A percentile compares a stretch with the other conserved stretches of the same genome.
phyloP scores from a whole-genome alignment of 148 eudicot genomes.

The Pouteria glomerata region DNA sequence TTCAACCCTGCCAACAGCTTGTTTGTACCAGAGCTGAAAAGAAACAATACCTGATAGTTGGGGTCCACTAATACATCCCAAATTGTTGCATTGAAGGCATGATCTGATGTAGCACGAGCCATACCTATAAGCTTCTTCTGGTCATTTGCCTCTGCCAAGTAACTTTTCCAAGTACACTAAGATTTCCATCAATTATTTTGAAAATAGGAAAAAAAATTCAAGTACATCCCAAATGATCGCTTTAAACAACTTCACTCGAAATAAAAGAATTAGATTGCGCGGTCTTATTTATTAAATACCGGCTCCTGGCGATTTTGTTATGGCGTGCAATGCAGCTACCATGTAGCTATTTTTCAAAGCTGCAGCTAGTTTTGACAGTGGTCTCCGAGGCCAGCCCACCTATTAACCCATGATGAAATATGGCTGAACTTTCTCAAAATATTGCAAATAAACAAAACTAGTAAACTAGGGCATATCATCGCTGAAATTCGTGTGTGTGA shows the following conservation, averaged over 20 bases:
- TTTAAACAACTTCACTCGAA: background rate
- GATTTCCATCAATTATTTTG: slow-evolving; percentile 45
- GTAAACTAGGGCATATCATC: background rate
- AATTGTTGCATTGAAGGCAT: slow-evolving; percentile 95
- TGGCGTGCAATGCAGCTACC: slow-evolving; percentile 81
- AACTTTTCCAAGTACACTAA: slow-evolving; percentile 73
- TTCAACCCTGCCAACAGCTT: background rate
- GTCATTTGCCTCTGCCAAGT: slow-evolving; percentile 66
- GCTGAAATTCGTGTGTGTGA: background rate
- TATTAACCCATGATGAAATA: slow-evolving; percentile 22
- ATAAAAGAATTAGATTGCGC: background rate
- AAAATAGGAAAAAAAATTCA: slow-evolving; percentile 14
- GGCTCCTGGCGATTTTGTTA: slow-evolving; percentile 49
- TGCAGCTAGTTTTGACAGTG: slow-evolving; percentile 79
- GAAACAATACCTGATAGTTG: slow-evolving; percentile 69
- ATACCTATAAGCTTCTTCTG: slow-evolving; percentile 84
- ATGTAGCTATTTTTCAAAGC: slow-evolving; percentile 95
- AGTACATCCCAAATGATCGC: background rate
- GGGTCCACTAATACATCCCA: slow-evolving; percentile 99
- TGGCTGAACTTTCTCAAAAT: slow-evolving; percentile 4
- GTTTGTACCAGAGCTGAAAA: slow-evolving; percentile 1
- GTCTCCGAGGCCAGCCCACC: slow-evolving; percentile 99
- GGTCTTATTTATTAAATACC: slow-evolving; percentile 42
- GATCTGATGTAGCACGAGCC: slow-evolving; percentile 99
- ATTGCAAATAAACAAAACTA: background rate